Conservation (phyloP, 495 filamentous ascomycete species). For the Penicillium cosmopolitanum region DNA sequence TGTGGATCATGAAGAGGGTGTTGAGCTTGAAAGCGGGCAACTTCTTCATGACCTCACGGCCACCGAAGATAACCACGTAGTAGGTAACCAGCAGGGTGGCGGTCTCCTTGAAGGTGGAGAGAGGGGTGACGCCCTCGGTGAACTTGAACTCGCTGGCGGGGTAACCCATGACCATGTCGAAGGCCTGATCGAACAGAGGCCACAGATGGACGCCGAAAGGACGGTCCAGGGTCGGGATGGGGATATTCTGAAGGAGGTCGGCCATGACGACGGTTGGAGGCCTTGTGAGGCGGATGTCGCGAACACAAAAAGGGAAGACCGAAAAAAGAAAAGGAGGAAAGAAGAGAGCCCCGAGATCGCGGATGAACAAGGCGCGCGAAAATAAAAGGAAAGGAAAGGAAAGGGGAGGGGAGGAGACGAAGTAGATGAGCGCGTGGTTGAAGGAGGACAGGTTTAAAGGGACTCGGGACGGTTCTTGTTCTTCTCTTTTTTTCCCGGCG, state of each 20-base stretch:
- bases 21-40: conserved; percentile 62
- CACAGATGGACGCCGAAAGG: conserved; percentile 92
- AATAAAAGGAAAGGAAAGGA: conserved; percentile 24
- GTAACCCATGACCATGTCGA: conserved; percentile 70
- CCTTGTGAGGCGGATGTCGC: conserved; percentile 2
- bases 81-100: conserved; percentile 61
- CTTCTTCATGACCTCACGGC: conserved; percentile 68
- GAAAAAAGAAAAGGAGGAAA: conserved; percentile 10
- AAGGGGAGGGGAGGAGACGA: conserved; percentile 30
- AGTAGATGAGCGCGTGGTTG: conserved; percentile 22
- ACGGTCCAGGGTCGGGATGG: conserved; percentile 79
- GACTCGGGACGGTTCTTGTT: background rate
- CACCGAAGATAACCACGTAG: conserved; percentile 69
- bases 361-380: conserved; percentile 18
- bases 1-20: conserved; percentile 71
- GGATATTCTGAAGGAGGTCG: conserved; percentile 66
- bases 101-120: conserved; percentile 63
- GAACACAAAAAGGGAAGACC: conserved; percentile 1
- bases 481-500: conserved; percentile 37
- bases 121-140: conserved; percentile 57
- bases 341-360: conserved; percentile 23
- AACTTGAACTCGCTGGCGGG: conserved; percentile 64
- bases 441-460: conserved; percentile 25
- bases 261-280: conserved; percentile 33
- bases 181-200: conserved; percentile 91